phyloP scores from a whole-genome alignment of 164 flowering plant genomes.

The Umbellularia californica region DNA sequence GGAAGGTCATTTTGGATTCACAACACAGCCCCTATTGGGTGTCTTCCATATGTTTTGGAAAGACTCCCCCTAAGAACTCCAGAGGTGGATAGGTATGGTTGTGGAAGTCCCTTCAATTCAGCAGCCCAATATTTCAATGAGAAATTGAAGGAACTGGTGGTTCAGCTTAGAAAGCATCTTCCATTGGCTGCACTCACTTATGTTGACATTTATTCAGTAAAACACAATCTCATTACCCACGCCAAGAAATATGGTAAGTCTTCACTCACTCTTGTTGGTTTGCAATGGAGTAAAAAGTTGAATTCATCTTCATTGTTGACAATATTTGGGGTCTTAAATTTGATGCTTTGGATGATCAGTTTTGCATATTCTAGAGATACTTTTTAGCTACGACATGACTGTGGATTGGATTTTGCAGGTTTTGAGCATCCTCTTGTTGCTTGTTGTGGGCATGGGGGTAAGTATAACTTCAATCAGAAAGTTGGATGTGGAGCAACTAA shows the following conservation, averaged over 20 bases:
- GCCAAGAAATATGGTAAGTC: constrained; percentile 39
- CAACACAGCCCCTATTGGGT: constrained; percentile 61
- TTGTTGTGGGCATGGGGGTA: constrained; percentile 84
- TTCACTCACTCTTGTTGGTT: not conserved
- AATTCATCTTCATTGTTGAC: not conserved
- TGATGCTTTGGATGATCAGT: not conserved
- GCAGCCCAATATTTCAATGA: constrained; percentile 43
- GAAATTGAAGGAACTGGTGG: constrained; percentile 34
- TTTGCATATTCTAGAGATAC: not conserved
- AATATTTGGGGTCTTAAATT: not conserved
- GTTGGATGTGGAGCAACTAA: constrained; percentile 54
- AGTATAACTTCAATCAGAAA: constrained; percentile 54
- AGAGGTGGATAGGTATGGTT: constrained; percentile 40
- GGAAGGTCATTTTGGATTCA: constrained; percentile 60
- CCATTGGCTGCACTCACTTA: constrained; percentile 47
- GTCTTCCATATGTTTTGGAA: constrained; percentile 41
- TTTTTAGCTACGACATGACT: not conserved
- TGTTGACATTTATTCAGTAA: constrained; percentile 48
- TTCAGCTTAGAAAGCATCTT: constrained; percentile 31
- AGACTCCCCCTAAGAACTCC: constrained; percentile 21
- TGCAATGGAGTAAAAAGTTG: not conserved
- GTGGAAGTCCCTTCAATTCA: constrained; percentile 42
- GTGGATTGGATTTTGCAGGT: constrained; percentile 29
- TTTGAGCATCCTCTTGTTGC: constrained; percentile 50
- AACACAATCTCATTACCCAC: constrained; percentile 37